Percentiles rank a stretch among this genome's conserved stretches.
Conservation (phyloP, 805 yeast species). For the Isabelozyma pseudorhagii region DNA sequence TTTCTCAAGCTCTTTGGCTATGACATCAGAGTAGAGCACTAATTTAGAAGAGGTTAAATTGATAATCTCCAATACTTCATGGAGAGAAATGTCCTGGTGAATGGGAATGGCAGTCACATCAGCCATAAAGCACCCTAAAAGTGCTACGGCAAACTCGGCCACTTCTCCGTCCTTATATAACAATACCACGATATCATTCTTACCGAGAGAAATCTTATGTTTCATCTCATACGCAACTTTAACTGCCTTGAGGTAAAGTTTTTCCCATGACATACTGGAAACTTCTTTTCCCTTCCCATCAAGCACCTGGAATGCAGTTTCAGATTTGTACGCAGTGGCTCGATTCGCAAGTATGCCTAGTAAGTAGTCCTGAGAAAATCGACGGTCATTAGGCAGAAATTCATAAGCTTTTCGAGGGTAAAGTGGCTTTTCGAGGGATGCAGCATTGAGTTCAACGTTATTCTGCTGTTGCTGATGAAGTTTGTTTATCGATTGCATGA, state of each 20-base stretch:
- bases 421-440: slow-evolving; percentile 54
- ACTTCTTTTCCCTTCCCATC: slow-evolving; percentile 82
- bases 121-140: slow-evolving; percentile 89
- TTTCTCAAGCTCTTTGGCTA: slow-evolving; percentile 71
- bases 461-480: slow-evolving; percentile 29
- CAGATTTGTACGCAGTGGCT: slow-evolving; percentile 58
- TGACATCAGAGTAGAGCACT: slow-evolving; percentile 77
- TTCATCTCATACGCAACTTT: slow-evolving; percentile 82
- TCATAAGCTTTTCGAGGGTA: slow-evolving; percentile 51
- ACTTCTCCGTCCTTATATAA: slow-evolving; percentile 83
- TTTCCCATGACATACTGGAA: slow-evolving; percentile 82
- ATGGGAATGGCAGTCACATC: slow-evolving; percentile 95
- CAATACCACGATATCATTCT: slow-evolving; percentile 80
- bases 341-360: slow-evolving; percentile 72
- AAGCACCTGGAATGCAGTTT: slow-evolving; percentile 67
- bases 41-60: slow-evolving; percentile 71
- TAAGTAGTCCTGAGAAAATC: slow-evolving; percentile 48
- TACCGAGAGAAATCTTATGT: slow-evolving; percentile 67
- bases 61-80: slow-evolving; percentile 71
- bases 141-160: slow-evolving; percentile 79
- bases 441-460: slow-evolving; percentile 23
- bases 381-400: slow-evolving; percentile 8
- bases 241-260: slow-evolving; percentile 75
- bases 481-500: slow-evolving; percentile 33
- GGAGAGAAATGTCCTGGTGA: slow-evolving; percentile 64